Percentiles rank a stretch among this genome's conserved stretches.
Conservation (phyloP, 768 basidiomycete genomes). For the Agaricus sinodeliciosus region DNA sequence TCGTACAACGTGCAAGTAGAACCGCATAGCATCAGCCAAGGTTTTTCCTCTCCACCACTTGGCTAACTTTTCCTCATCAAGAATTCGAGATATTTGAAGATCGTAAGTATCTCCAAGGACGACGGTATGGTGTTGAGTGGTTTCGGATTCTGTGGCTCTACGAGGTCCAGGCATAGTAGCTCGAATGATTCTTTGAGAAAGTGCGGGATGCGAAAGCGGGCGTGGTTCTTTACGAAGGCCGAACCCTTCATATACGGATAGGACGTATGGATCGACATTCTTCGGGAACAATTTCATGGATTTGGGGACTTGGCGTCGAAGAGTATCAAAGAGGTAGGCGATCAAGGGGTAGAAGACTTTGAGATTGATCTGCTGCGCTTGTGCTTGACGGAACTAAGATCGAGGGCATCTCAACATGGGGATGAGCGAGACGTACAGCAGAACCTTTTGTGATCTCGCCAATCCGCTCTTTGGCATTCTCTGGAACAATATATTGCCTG, state of each 20-base stretch:
- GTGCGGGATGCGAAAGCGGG: conserved; percentile 7
- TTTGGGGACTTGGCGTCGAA: background rate
- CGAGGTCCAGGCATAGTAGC: conserved; percentile 8
- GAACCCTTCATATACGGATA: background rate
- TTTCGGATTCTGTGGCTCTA: background rate
- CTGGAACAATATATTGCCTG: conserved; percentile 12
- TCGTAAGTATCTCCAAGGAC: background rate
- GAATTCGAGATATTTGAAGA: background rate
- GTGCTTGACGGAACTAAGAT: background rate
- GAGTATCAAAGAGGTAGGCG: background rate
- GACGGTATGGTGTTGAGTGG: background rate
- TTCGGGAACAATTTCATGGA: background rate
- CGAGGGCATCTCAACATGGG: background rate
- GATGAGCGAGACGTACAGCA: conserved; percentile 8
- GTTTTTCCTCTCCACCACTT: background rate
- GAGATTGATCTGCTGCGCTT: background rate
- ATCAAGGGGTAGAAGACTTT: background rate
- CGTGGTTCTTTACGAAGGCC: background rate
- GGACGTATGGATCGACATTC: background rate
- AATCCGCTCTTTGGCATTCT: conserved; percentile 13
- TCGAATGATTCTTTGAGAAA: conserved; percentile 11
- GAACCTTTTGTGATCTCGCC: conserved; percentile 10
- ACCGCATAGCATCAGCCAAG: background rate
- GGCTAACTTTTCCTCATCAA: background rate
- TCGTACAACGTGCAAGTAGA: background rate